These are phyloP conservation scores for Rhododendron henanense DNA, from an alignment of 148 eudicot species.

Conservation along the genomic window DNA sequence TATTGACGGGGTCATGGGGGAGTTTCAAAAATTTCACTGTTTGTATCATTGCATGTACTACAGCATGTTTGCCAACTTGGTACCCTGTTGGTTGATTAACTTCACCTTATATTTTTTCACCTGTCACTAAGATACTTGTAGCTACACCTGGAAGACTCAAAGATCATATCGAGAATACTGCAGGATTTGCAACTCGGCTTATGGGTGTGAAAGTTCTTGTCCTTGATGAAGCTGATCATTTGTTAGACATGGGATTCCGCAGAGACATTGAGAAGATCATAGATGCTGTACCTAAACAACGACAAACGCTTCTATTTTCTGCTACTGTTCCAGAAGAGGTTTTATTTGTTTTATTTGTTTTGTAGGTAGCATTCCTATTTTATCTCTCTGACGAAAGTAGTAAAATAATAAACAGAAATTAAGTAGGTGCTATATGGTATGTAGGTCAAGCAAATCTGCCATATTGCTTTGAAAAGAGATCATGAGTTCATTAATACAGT, in stretches of 20 bases:
- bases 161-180: constrained; percentile 88
- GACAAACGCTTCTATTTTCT: constrained; percentile 91
- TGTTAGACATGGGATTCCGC: constrained; percentile 97
- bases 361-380: background rate
- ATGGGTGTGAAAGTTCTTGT: constrained; percentile 95
- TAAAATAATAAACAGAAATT: background rate
- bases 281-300: constrained; percentile 84
- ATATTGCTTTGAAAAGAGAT: constrained; percentile 82
- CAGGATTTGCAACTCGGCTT: constrained; percentile 83
- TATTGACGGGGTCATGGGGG: background rate
- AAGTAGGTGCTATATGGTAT: constrained; percentile 13
- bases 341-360: constrained; percentile 25
- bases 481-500: constrained; percentile 80
- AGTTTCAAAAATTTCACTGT: background rate
- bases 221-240: constrained; percentile 96
- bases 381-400: background rate
- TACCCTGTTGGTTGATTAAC: constrained; percentile 2
- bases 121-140: constrained; percentile 65
- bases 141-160: constrained; percentile 97
- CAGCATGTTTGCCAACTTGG: background rate
- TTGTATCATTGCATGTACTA: background rate
- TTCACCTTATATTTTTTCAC: background rate
- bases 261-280: constrained; percentile 80
- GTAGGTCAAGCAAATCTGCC: constrained; percentile 87
- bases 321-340: constrained; percentile 92